Conservation (phyloP, 1,284 basidiomycete genomes). For the Ceraceosorus guamensis region DNA sequence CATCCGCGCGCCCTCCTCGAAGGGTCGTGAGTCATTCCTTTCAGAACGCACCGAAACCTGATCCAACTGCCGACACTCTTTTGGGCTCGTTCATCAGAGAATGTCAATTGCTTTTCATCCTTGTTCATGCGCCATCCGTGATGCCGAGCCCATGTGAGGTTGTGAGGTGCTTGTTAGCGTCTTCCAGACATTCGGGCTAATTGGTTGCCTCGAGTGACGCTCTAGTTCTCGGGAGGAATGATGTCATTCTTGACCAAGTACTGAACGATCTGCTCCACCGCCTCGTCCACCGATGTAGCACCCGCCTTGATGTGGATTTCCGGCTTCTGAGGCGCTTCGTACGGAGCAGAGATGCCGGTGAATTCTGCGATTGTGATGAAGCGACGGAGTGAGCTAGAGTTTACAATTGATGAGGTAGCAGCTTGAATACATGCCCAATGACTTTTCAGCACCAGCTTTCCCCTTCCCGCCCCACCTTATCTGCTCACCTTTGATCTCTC, state of each 20-base stretch:
- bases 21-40: too few species aligned
- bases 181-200: too few species aligned
- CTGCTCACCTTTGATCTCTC: constrained; percentile 82
- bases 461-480: background rate
- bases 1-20: too few species aligned
- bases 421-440: background rate
- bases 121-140: too few species aligned
- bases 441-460: background rate
- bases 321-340: constrained; percentile 76
- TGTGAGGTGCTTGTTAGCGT: too few species aligned
- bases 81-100: too few species aligned
- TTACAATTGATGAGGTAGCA: background rate
- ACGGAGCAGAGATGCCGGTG: constrained; percentile 94
- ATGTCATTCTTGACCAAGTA: constrained; percentile 63
- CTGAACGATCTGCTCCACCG: constrained; percentile 71
- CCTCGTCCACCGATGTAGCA: constrained; percentile 68
- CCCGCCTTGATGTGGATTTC: constrained; percentile 91
- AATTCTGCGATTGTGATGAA: constrained; percentile 62
- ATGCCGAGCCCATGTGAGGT: too few species aligned
- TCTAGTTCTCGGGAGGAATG: background rate
- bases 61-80: too few species aligned
- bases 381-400: background rate
- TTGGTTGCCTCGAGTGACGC: too few species aligned
- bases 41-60: too few species aligned
- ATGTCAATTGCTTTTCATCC: too few species aligned